phyloP scores from a whole-genome alignment of 139 green algal genomes.

The Haematococcus sp. region DNA sequence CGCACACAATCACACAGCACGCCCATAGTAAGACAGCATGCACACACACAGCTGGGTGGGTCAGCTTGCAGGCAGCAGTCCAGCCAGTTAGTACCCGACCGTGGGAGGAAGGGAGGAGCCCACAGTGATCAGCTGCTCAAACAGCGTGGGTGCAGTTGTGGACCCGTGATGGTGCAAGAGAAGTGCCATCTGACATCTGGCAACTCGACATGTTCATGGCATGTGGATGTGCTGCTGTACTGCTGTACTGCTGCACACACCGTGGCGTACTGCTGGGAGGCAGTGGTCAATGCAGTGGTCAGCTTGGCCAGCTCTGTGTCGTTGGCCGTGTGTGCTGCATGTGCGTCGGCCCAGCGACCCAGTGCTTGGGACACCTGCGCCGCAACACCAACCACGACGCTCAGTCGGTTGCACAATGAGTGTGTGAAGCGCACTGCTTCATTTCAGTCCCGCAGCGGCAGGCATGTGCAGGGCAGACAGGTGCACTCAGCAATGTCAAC shows the following conservation, averaged over 20 bases:
- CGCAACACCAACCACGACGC: neutral
- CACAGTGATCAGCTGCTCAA: too few species aligned
- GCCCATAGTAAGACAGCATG: too few species aligned
- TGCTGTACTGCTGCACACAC: neutral
- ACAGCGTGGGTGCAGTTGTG: constrained; percentile 7
- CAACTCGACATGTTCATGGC: too few species aligned
- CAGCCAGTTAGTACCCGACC: too few species aligned
- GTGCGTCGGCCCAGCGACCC: constrained; percentile 2
- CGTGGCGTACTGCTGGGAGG: constrained; percentile 15
- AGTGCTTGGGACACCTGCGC: neutral
- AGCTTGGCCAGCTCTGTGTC: constrained; percentile 1
- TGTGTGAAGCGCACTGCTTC: too few species aligned
- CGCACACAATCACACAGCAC: too few species aligned
- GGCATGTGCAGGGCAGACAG: neutral
- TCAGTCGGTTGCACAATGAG: too few species aligned
- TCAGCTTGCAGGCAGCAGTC: too few species aligned
- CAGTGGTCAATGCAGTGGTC: neutral
- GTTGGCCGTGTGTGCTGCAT: neutral
- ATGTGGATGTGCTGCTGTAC: neutral
- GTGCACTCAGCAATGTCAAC: neutral
- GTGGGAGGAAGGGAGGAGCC: too few species aligned
- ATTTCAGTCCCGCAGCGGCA: neutral
- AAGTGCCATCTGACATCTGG: too few species aligned
- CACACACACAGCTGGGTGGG: too few species aligned
- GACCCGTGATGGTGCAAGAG: neutral